These are phyloP conservation scores for Nymphaea thermarum DNA, from an alignment of 164 flowering plant species.

Conservation along the genomic window DNA sequence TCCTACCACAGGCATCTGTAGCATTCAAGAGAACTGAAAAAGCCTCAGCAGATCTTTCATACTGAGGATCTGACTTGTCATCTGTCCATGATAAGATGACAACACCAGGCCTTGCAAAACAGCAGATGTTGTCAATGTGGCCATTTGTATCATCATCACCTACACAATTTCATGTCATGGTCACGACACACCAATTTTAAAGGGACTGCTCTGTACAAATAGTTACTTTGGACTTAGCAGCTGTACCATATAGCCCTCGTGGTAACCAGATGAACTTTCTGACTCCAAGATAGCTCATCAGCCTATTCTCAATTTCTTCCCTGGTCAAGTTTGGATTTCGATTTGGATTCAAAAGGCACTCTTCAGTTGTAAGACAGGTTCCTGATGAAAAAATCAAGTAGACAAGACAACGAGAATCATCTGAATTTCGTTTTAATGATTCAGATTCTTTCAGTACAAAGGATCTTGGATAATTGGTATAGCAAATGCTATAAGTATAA, in stretches of 20 bases:
- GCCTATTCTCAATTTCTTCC: slow-evolving; percentile 64
- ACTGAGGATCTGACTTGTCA: slow-evolving; percentile 77
- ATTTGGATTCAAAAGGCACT: slow-evolving; percentile 83
- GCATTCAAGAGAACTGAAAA: slow-evolving; percentile 48
- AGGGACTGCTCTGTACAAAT: too few relatives aligned
- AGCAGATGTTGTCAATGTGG: slow-evolving; percentile 95
- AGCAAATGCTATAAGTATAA: neutral
- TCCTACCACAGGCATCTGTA: slow-evolving; percentile 79
- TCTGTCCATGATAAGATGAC: slow-evolving; percentile 94
- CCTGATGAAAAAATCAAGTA: slow-evolving; percentile 33
- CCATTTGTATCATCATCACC: slow-evolving; percentile 99
- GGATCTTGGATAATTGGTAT: neutral
- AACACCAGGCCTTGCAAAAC: slow-evolving; percentile 89
- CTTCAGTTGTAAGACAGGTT: slow-evolving; percentile 94
- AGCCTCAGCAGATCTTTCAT: slow-evolving; percentile 66
- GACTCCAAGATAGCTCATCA: slow-evolving; percentile 81
- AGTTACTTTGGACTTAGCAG: too few relatives aligned
- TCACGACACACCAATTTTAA: too few relatives aligned
- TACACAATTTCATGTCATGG: slow-evolving; percentile 11
- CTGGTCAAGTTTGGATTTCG: slow-evolving; percentile 67
- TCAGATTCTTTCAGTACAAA: neutral
- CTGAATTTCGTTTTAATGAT: neutral
- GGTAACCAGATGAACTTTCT: slow-evolving; percentile 87
- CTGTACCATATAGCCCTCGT: slow-evolving; percentile 64
- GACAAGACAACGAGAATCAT: neutral